Evolutionary conservation across 2,329 filamentous ascomycete species (phyloP).

Genomic region (Cercospora berteroae): DNA sequence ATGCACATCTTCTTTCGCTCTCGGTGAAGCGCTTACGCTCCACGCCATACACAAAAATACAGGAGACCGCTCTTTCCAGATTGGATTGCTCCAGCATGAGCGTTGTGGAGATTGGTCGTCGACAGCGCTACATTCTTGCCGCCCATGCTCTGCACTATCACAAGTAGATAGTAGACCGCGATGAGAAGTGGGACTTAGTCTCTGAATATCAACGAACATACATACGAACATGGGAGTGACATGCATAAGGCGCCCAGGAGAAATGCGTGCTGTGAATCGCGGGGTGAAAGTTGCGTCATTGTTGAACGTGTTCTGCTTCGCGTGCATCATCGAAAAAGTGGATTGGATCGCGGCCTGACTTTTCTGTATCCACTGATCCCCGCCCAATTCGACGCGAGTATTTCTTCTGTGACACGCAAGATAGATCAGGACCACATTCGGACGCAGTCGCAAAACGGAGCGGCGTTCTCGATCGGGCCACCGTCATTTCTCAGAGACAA

Average conservation of each 20-base stretch:
- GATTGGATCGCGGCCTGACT: neutral
- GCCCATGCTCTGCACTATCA: neutral
- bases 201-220: neutral
- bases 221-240: neutral
- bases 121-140: neutral
- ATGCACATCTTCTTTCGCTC: neutral
- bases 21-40: neutral
- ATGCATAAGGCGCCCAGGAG: neutral
- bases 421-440: neutral
- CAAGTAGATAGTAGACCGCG: neutral
- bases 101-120: neutral
- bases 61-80: neutral
- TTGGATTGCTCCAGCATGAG: neutral
- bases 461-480: neutral
- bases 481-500: neutral
- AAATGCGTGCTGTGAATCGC: slow-evolving; percentile 6
- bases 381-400: neutral
- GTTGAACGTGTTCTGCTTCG: neutral
- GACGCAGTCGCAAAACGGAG: neutral
- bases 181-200: neutral
- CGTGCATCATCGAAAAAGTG: neutral
- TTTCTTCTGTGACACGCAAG: neutral
- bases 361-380: neutral
- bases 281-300: slow-evolving; percentile 13
- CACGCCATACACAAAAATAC: neutral